Conservation (phyloP, 2,329 filamentous ascomycete species). For the Tolypocladium endophyticum region DNA sequence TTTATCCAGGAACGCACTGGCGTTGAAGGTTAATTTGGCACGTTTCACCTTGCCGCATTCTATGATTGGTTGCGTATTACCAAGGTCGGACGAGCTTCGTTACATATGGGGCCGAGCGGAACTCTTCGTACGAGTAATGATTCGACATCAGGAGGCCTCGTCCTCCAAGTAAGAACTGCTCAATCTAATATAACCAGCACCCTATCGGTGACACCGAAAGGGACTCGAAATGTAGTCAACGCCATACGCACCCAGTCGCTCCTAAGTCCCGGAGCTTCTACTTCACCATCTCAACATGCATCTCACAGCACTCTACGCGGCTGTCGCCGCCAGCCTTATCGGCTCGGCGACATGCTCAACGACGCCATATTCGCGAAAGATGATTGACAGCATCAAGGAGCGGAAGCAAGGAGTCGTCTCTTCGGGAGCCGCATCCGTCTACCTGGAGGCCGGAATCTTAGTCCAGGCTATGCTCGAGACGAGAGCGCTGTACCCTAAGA, state of each 20-base stretch:
- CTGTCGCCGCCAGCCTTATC: neutral
- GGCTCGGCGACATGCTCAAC: neutral
- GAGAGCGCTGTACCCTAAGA: conserved; percentile 7
- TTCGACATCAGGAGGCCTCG: neutral
- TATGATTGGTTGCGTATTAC: neutral
- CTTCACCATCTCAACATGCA: neutral
- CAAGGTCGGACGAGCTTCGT: neutral
- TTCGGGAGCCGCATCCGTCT: conserved; percentile 10
- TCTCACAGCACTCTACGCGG: neutral
- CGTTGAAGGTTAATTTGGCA: neutral
- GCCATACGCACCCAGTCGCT: neutral
- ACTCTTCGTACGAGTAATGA: neutral
- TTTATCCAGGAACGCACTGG: neutral
- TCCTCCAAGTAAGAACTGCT: neutral
- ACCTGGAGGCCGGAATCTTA: conserved; percentile 12
- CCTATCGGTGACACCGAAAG: neutral
- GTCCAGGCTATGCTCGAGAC: conserved; percentile 8
- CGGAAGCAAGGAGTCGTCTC: conserved; percentile 11
- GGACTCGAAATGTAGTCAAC: neutral
- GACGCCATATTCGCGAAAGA: conserved; percentile 1
- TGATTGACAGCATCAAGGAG: conserved; percentile 13
- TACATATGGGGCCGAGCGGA: neutral
- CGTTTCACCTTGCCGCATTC: neutral
- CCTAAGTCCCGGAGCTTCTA: neutral
- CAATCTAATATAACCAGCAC: neutral